These are phyloP conservation scores for Zopfia rhizophila DNA, from an alignment of 2,329 filamentous ascomycete genomes.

Conservation along the genomic window DNA sequence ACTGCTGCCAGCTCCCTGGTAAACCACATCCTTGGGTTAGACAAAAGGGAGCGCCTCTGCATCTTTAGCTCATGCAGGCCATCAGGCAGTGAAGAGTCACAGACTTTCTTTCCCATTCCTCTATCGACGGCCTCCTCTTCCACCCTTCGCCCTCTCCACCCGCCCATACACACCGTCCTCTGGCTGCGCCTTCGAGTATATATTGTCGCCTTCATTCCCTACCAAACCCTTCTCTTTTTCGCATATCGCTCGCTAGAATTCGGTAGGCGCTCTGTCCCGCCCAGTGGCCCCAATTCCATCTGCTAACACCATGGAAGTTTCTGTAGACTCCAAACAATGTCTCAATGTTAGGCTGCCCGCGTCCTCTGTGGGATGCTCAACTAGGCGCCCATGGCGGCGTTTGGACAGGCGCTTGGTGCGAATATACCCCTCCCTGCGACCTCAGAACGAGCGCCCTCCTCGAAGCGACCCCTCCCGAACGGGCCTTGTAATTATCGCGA, in stretches of 20 bases:
- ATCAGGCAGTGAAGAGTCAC: slow-evolving; percentile 38
- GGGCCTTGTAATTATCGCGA: slow-evolving; percentile 65
- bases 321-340: slow-evolving; percentile 37
- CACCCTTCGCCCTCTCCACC: slow-evolving; percentile 20
- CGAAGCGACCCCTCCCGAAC: slow-evolving; percentile 55
- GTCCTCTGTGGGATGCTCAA: slow-evolving; percentile 45
- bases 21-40: slow-evolving; percentile 35
- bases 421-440: slow-evolving; percentile 27
- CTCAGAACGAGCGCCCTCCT: slow-evolving; percentile 24
- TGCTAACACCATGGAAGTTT: slow-evolving; percentile 40
- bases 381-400: slow-evolving; percentile 49
- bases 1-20: slow-evolving; percentile 21
- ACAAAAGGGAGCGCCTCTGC: slow-evolving; percentile 24
- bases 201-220: slow-evolving; percentile 27
- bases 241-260: slow-evolving; percentile 31
- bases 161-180: slow-evolving; percentile 17
- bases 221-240: slow-evolving; percentile 23
- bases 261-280: slow-evolving; percentile 43
- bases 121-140: slow-evolving; percentile 36
- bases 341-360: slow-evolving; percentile 38
- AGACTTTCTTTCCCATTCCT: slow-evolving; percentile 19
- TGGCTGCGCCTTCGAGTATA: slow-evolving; percentile 24
- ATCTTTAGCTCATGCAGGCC: slow-evolving; percentile 30
- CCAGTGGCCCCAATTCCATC: slow-evolving; percentile 18
- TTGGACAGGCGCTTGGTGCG: slow-evolving; percentile 35